These are phyloP conservation scores for Dendrobium huoshanense DNA, from an alignment of 106 monocot genomes.

Conservation along the genomic window DNA sequence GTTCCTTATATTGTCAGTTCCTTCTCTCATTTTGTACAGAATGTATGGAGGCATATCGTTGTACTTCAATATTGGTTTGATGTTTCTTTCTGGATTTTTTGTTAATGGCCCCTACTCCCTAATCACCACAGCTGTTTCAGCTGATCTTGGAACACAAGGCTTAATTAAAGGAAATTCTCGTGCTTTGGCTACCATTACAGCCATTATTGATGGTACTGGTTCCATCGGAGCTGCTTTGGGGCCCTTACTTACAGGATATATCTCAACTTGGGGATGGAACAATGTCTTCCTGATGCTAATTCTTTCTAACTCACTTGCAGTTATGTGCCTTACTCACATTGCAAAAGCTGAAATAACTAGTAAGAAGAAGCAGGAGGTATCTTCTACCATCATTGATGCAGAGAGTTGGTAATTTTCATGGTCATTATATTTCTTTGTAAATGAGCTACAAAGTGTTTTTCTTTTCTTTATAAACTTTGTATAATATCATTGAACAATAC, in stretches of 20 bases:
- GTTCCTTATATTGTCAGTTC: slow-evolving; percentile 75
- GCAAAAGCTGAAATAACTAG: slow-evolving; percentile 66
- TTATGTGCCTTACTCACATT: slow-evolving; percentile 57
- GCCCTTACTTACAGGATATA: slow-evolving; percentile 85
- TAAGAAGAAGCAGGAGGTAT: slow-evolving; percentile 23
- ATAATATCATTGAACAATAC: background rate
- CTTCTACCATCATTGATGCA: slow-evolving; percentile 3
- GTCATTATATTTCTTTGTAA: no score
- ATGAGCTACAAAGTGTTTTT: background rate
- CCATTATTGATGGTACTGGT: slow-evolving; percentile 95
- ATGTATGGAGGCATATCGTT: slow-evolving; percentile 53
- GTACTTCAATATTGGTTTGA: slow-evolving; percentile 49
- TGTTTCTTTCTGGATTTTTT: slow-evolving; percentile 87
- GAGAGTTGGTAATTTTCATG: background rate
- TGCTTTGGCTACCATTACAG: slow-evolving; percentile 87
- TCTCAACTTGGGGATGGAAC: slow-evolving; percentile 82
- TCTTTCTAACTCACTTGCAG: slow-evolving; percentile 56
- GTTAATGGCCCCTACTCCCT: slow-evolving; percentile 93
- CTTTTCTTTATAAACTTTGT: background rate
- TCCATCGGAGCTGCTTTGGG: slow-evolving; percentile 90
- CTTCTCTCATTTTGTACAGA: slow-evolving; percentile 59
- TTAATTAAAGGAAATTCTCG: slow-evolving; percentile 53
- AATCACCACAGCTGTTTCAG: slow-evolving; percentile 87
- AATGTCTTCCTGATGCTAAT: slow-evolving; percentile 85
- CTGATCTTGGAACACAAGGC: slow-evolving; percentile 84